phyloP scores from a whole-genome alignment of 2,329 filamentous ascomycete species.

The Alternaria postmessia region DNA sequence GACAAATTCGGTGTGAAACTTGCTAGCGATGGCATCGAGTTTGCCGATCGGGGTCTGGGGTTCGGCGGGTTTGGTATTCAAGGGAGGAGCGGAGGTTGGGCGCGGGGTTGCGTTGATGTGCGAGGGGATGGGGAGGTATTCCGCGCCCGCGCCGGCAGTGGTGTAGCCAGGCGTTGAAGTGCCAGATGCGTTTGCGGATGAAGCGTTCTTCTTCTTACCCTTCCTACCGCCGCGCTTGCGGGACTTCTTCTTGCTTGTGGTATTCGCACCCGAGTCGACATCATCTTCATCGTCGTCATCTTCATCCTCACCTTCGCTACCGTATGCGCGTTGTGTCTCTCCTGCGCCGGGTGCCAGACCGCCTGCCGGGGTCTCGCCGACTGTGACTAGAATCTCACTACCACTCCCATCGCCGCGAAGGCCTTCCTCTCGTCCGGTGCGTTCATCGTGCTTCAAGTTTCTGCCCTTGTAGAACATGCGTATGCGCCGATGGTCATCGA shows the following conservation, averaged over 20 bases:
- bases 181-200: constrained; percentile 51
- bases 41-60: constrained; percentile 60
- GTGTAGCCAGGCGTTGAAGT: constrained; percentile 54
- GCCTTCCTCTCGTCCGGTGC: constrained; percentile 66
- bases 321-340: constrained; percentile 39
- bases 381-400: constrained; percentile 67
- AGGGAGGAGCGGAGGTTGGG: constrained; percentile 45
- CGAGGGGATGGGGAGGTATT: constrained; percentile 49
- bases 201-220: constrained; percentile 56
- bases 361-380: constrained; percentile 61
- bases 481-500: constrained; percentile 65
- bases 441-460: constrained; percentile 70
- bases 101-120: constrained; percentile 44
- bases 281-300: constrained; percentile 48
- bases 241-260: constrained; percentile 43
- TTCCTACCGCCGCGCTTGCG: constrained; percentile 51
- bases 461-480: constrained; percentile 78
- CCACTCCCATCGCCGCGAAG: constrained; percentile 64
- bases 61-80: constrained; percentile 34
- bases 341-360: constrained; percentile 47
- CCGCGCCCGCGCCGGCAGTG: constrained; percentile 42
- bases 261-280: constrained; percentile 39
- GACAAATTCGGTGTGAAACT: constrained; percentile 71
- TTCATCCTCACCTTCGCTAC: constrained; percentile 50
- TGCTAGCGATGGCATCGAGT: constrained; percentile 69